Percentiles rank a stretch among this genome's conserved stretches.
These are phyloP conservation scores for Fragaria nilgerrensis DNA, from an alignment of 306 rosid species.

Conservation along the genomic window DNA sequence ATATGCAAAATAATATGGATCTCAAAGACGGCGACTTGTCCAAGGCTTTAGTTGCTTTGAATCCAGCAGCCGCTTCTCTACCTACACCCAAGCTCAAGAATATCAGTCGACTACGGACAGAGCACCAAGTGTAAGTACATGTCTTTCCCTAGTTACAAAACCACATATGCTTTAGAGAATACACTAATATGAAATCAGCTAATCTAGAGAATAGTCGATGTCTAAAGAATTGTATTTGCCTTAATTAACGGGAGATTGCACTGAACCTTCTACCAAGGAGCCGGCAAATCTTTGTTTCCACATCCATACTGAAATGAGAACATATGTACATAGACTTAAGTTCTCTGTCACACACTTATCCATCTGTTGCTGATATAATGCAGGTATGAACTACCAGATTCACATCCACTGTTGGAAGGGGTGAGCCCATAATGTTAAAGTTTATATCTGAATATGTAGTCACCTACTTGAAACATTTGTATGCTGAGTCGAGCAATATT, in stretches of 20 bases:
- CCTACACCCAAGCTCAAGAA: conserved; percentile 78
- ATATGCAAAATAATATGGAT: conserved; percentile 48
- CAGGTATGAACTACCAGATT: conserved; percentile 98
- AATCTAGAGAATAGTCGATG: neutral
- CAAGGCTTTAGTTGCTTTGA: conserved; percentile 76
- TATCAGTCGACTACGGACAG: conserved; percentile 84
- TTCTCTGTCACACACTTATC: conserved; percentile 20
- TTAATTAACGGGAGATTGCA: neutral
- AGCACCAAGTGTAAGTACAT: conserved; percentile 85
- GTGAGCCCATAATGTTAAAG: conserved; percentile 37
- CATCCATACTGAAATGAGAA: neutral
- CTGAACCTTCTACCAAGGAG: neutral
- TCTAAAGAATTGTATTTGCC: neutral
- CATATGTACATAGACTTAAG: neutral
- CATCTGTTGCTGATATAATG: conserved; percentile 32
- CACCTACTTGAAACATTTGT: conserved; percentile 17
- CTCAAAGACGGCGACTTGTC: conserved; percentile 67
- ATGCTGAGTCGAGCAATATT: conserved; percentile 22
- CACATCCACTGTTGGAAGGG: conserved; percentile 81
- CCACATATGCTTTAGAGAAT: neutral
- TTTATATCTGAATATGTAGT: conserved; percentile 14
- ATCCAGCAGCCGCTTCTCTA: conserved; percentile 50
- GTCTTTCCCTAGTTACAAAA: neutral
- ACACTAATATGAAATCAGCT: neutral
- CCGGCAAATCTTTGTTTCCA: neutral